Percentiles rank a stretch among this genome's conserved stretches.
These are phyloP conservation scores for Cinchona pubescens DNA, from an alignment of 257 asterid species.

Conservation along the genomic window DNA sequence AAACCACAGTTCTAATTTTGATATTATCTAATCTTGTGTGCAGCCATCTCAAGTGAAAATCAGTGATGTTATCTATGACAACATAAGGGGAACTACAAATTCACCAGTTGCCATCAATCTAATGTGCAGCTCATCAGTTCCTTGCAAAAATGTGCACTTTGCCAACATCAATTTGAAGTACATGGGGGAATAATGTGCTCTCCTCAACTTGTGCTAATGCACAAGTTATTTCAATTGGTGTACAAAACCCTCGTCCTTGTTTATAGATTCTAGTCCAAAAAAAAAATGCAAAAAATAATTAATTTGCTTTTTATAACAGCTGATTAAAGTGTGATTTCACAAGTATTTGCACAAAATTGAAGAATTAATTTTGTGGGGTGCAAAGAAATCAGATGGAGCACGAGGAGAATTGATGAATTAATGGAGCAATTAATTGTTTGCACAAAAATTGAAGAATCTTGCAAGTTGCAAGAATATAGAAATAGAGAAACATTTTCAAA, in stretches of 20 bases:
- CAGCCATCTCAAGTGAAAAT: constrained; percentile 63
- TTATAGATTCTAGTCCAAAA: not conserved
- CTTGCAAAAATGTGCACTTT: constrained; percentile 48
- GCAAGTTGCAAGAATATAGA: not conserved
- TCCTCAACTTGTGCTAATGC: constrained; percentile 44
- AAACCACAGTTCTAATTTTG: not conserved
- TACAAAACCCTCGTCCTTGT: constrained; percentile 50
- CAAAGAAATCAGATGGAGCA: no score
- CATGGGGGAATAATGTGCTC: constrained; percentile 13
- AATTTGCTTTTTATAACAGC: not conserved
- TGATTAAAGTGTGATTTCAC: not conserved
- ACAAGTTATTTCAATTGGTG: constrained; percentile 35
- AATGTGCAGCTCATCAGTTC: constrained; percentile 45
- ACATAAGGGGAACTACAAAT: constrained; percentile 54
- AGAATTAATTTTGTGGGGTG: no score
- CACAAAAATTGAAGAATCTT: not conserved
- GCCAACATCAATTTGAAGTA: constrained; percentile 41
- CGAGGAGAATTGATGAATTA: no score
- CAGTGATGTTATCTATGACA: constrained; percentile 44
- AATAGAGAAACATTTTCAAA: not conserved
- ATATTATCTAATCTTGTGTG: constrained; percentile 2
- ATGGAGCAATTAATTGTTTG: no score
- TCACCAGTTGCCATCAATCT: constrained; percentile 38
- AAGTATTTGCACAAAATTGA: not conserved
- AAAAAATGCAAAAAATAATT: not conserved